These are phyloP conservation scores for Cryphonectria japonica DNA, from an alignment of 2,329 filamentous ascomycete genomes.

Conservation along the genomic window DNA sequence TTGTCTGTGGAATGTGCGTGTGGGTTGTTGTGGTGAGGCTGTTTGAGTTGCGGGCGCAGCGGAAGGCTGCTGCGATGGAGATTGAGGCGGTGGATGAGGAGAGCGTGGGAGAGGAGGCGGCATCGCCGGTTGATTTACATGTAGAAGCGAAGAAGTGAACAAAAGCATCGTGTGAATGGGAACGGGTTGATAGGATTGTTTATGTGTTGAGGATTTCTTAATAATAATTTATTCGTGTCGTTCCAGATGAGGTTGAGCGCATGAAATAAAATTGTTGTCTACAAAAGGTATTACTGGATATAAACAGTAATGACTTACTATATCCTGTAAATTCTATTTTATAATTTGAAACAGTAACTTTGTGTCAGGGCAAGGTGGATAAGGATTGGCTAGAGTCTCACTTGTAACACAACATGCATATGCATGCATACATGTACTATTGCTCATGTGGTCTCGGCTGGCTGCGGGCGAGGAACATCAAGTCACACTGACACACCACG, in stretches of 20 bases:
- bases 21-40: conserved; percentile 18
- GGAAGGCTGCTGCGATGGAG: not conserved
- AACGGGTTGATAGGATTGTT: too few species aligned
- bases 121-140: not conserved
- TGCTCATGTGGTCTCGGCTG: not conserved
- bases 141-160: not conserved
- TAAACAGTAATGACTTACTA: not conserved
- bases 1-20: conserved; percentile 21
- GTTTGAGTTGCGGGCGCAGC: conserved; percentile 16
- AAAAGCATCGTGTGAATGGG: not conserved
- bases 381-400: not conserved
- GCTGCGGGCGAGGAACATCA: not conserved
- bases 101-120: not conserved
- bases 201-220: not conserved
- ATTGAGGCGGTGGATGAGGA: conserved; percentile 4
- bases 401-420: not conserved
- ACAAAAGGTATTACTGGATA: not conserved
- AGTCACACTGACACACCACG: not conserved
- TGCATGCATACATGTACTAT: not conserved
- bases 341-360: not conserved
- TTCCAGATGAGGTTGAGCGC: not conserved
- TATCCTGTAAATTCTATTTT: not conserved
- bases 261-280: not conserved
- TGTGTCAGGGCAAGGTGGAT: not conserved
- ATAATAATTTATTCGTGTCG: not conserved